These are phyloP conservation scores for Passalora sequoiae DNA, from an alignment of 2,329 filamentous ascomycete genomes.

Conservation along the genomic window DNA sequence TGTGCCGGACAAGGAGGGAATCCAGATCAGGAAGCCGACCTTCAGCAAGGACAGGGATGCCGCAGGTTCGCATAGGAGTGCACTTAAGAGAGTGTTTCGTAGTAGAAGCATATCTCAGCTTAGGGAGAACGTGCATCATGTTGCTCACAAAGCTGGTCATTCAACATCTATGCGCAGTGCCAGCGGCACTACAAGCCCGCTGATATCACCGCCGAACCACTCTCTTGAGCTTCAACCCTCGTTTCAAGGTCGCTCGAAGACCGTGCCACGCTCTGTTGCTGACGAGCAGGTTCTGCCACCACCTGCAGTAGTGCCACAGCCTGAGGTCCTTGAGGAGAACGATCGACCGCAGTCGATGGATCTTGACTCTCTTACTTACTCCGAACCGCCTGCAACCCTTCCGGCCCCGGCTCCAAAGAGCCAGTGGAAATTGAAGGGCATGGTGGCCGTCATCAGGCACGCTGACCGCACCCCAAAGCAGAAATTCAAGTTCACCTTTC, in stretches of 20 bases:
- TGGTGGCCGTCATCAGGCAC: slow-evolving; percentile 93
- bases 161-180: slow-evolving; percentile 20
- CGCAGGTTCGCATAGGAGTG: slow-evolving; percentile 35
- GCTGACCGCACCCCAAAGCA: slow-evolving; percentile 97
- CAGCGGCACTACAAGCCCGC: slow-evolving; percentile 35
- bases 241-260: slow-evolving; percentile 10
- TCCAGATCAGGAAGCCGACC: slow-evolving; percentile 33
- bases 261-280: slow-evolving; percentile 18
- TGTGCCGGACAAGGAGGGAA: slow-evolving; percentile 11
- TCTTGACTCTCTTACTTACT: slow-evolving; percentile 15
- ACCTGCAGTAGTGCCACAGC: slow-evolving; percentile 22
- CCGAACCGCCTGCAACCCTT: slow-evolving; percentile 29
- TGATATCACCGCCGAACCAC: slow-evolving; percentile 38
- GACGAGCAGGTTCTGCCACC: slow-evolving; percentile 30
- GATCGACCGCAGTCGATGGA: slow-evolving; percentile 16
- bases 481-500: slow-evolving; percentile 99
- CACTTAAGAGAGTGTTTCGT: slow-evolving; percentile 57
- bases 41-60: slow-evolving; percentile 23
- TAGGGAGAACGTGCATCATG: slow-evolving; percentile 37
- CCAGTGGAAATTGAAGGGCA: slow-evolving; percentile 96
- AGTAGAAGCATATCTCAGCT: slow-evolving; percentile 61
- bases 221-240: slow-evolving; percentile 31
- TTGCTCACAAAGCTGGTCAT: slow-evolving; percentile 25
- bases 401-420: slow-evolving; percentile 65
- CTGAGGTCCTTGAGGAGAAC: slow-evolving; percentile 9